Percentiles rank a stretch among this genome's conserved stretches.
These are phyloP conservation scores for Colletotrichum theobromicola DNA, from an alignment of 2,329 filamentous ascomycete genomes.

Conservation along the genomic window DNA sequence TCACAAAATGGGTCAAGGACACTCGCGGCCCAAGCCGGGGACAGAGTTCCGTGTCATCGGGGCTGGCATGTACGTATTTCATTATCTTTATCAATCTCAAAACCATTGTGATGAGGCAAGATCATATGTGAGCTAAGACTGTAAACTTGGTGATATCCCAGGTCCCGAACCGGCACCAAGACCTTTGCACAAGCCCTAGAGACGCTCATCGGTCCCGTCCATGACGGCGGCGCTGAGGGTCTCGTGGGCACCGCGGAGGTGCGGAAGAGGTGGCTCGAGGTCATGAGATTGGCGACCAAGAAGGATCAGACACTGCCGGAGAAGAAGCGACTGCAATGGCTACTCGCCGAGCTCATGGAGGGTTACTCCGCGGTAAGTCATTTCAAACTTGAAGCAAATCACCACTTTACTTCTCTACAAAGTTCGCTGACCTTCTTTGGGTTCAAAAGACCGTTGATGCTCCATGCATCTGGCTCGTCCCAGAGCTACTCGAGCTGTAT, in stretches of 20 bases:
- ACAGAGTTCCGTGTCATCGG: constrained; percentile 28
- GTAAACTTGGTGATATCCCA: not conserved
- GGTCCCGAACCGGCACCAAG: constrained; percentile 28
- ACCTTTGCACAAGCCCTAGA: constrained; percentile 27
- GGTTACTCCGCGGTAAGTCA: not conserved
- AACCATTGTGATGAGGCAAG: rapidly evolving
- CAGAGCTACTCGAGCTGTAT: constrained; percentile 21
- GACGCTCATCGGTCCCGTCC: constrained; percentile 28
- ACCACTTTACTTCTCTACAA: not conserved
- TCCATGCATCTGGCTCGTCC: not conserved
- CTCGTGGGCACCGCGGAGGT: constrained; percentile 20
- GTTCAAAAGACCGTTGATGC: not conserved
- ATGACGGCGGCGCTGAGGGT: constrained; percentile 26
- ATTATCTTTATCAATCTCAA: not conserved
- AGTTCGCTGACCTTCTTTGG: not conserved
- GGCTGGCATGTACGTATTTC: constrained; percentile 24
- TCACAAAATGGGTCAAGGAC: constrained; percentile 26
- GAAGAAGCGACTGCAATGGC: not conserved
- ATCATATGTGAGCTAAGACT: not conserved
- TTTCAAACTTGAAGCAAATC: not conserved
- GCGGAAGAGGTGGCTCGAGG: constrained; percentile 20
- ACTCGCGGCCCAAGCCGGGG: constrained; percentile 25
- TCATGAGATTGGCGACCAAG: not conserved
- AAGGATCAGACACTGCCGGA: not conserved
- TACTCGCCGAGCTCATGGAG: not conserved